A percentile compares a stretch with the other conserved stretches of the same genome.
Evolutionary conservation across 345 rosid genomes (phyloP).

Genomic region (Leavenworthia alabamica): DNA sequence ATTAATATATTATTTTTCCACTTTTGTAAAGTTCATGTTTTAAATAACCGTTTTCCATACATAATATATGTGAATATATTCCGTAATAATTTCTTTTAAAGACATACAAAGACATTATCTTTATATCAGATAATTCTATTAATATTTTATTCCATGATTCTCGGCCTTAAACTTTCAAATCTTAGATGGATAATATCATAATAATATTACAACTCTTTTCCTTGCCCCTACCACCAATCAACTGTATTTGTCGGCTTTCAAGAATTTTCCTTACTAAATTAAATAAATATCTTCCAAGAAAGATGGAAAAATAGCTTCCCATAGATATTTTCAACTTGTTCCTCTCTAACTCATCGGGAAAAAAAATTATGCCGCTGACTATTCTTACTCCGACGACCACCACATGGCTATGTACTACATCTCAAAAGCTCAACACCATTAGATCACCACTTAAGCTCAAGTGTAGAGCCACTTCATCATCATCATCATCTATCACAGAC

Average conservation of each 20-base stretch:
- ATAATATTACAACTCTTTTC: neutral
- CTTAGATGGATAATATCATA: conserved; percentile 6
- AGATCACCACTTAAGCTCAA: conserved; percentile 23
- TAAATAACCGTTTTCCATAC: too few species aligned
- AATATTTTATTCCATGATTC: neutral
- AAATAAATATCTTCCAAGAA: conserved; percentile 18
- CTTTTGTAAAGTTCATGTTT: too few species aligned
- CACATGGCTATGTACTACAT: conserved; percentile 15
- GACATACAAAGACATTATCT: too few species aligned
- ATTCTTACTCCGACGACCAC: conserved; percentile 24
- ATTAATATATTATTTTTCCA: too few species aligned
- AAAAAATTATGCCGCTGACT: conserved; percentile 16
- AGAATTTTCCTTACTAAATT: neutral
- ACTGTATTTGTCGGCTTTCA: neutral
- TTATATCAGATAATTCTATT: neutral
- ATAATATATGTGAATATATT: too few species aligned
- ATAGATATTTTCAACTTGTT: neutral
- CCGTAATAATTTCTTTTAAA: too few species aligned
- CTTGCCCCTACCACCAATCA: conserved; percentile 6
- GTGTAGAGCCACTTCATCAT: conserved; percentile 40
- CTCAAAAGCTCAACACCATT: conserved; percentile 8
- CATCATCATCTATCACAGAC: conserved; percentile 39
- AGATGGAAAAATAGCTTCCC: neutral
- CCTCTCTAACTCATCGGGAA: neutral
- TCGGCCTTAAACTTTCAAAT: conserved; percentile 22